Conservation (phyloP, 208 protist species). For the Angomonas ambiguus region DNA sequence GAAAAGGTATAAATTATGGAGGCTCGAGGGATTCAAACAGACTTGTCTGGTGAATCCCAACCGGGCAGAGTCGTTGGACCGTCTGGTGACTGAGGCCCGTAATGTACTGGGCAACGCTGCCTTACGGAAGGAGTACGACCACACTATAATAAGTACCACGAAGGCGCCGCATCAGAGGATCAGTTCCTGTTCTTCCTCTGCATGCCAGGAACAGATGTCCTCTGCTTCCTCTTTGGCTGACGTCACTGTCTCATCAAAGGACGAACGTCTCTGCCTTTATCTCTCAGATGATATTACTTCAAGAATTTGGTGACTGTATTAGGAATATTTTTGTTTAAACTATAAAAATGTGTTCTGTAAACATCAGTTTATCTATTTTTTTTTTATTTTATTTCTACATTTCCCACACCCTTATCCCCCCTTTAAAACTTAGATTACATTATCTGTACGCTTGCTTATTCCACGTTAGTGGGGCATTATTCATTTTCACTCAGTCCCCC, state of each 20-base stretch:
- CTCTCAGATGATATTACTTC: no score
- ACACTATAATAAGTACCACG: slow-evolving; percentile 20
- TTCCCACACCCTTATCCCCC: background rate
- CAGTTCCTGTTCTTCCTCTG: slow-evolving; percentile 7
- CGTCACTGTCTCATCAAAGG: background rate
- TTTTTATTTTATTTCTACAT: background rate
- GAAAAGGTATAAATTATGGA: slow-evolving; percentile 57
- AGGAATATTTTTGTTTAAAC: no score
- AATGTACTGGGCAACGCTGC: slow-evolving; percentile 68
- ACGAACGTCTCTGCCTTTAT: no score
- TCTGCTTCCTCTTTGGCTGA: background rate
- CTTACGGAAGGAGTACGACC: slow-evolving; percentile 68
- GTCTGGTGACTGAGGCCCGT: slow-evolving; percentile 74
- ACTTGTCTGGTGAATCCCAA: slow-evolving; percentile 44
- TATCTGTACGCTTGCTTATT: no score
- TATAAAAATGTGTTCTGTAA: background rate
- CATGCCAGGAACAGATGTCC: background rate
- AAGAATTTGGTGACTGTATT: no score
- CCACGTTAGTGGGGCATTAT: no score
- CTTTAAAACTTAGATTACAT: no score
- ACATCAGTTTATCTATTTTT: slow-evolving; percentile 11
- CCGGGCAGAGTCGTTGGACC: slow-evolving; percentile 55
- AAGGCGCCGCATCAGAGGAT: slow-evolving; percentile 22
- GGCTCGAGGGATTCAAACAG: slow-evolving; percentile 52
- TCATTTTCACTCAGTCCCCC: no score